Evolutionary conservation across 108 stramenopile species (phyloP), one percentile per base, ranked within the genome.

Genomic region (Skeletonema tropicum): DNA sequence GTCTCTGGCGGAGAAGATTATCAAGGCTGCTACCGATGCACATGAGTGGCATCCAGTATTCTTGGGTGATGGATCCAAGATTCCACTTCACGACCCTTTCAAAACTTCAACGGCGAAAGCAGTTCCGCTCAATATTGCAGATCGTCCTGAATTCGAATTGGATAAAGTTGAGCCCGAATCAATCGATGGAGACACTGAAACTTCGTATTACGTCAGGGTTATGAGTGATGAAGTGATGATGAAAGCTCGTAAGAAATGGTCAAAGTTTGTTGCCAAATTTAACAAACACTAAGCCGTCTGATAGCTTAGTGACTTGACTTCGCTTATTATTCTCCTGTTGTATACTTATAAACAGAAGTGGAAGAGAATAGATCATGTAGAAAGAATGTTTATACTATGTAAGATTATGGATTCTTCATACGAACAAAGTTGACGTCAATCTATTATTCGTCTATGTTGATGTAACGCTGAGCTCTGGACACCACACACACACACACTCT

Each of bases 1-100:
- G 19, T 38, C 73, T 26, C 31, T 80, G n/a, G 17, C 75, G 38
- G 65, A 80, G 36, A 68, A 75, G 68, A 32, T 73, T 8, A 82
- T 73, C 57, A 72, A 76, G 14, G 23, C 67, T 15, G 67, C 36
- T 48, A 70, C 88, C 5, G 91, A 92, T 73, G 87, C 87, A 2
- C 87, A 88, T 60, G 91, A 92, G 66, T 92, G 91, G 91, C 85
- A 92, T 66, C 73, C 89, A 31, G 72, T 91, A 55, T 76, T 77
- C 48, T 71, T 64, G 15, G 68, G 72, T 6, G 78, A 74, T 35
- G 74, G 78, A 13, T 45, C 60, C 8, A 46, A 29, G 5, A 48
- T 63, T 46, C 67, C 74, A 1, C 23, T 75, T 17, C 74, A 79
- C 49, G 60, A 79, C 39, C 63, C 73, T 23, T 57, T 74, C 29